Evolutionary conservation across 805 yeast species (phyloP).

Genomic region (Hanseniaspora meyeri): DNA sequence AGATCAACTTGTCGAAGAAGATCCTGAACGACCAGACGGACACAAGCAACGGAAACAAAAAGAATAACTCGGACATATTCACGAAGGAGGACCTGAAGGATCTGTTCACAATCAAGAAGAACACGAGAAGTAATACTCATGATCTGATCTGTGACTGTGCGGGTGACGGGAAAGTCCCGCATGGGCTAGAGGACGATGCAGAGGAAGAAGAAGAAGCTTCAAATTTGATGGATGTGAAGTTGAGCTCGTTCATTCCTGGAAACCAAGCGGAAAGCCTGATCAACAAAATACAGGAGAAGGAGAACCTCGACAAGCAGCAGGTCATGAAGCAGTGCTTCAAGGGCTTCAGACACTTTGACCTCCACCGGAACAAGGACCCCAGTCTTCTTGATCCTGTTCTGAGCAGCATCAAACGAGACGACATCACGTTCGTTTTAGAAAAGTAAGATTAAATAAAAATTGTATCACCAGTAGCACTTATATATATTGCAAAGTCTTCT

Average conservation of each 20-base stretch:
- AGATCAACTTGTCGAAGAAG: conserved; percentile 62
- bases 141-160: conserved; percentile 56
- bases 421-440: conserved; percentile 11
- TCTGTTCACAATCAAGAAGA: conserved; percentile 47
- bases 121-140: conserved; percentile 58
- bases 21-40: conserved; percentile 35
- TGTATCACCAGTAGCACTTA: conserved; percentile 20
- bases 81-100: conserved; percentile 57
- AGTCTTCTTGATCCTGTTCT: conserved; percentile 11
- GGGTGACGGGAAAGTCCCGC: conserved; percentile 38
- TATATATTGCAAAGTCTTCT: conserved; percentile 29
- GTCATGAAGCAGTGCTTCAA: conserved; percentile 46
- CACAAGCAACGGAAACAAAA: conserved; percentile 32
- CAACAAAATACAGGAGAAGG: conserved; percentile 18
- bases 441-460: conserved; percentile 13
- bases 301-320: conserved; percentile 26
- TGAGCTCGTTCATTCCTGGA: conserved; percentile 34
- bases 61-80: conserved; percentile 39
- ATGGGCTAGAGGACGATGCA: conserved; percentile 12
- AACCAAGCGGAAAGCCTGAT: conserved; percentile 28
- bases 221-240: conserved; percentile 12
- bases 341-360: conserved; percentile 54
- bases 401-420: neutral
- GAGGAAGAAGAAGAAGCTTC: conserved; percentile 17
- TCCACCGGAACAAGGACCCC: conserved; percentile 21